These are phyloP conservation scores for Botrytis galanthina DNA, from an alignment of 2,329 filamentous ascomycete species.

Conservation along the genomic window DNA sequence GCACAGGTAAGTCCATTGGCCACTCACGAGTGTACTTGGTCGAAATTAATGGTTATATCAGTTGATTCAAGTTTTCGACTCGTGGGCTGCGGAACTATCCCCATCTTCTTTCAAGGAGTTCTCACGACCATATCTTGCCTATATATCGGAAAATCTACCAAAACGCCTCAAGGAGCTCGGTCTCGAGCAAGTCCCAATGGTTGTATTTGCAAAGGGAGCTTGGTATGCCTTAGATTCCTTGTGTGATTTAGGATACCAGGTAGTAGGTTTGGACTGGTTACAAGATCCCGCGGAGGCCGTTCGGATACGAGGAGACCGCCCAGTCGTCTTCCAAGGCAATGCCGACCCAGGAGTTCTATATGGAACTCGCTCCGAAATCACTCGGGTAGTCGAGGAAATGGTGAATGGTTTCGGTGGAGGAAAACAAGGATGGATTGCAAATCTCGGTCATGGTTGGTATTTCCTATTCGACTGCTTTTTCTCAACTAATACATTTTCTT, in stretches of 20 bases:
- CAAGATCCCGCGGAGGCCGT: constrained; percentile 84
- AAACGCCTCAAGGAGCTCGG: constrained; percentile 69
- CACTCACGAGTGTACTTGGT: not conserved
- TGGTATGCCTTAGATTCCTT: constrained; percentile 91
- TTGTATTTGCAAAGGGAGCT: constrained; percentile 95
- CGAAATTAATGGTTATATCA: constrained; percentile 37
- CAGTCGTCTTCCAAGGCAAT: constrained; percentile 84
- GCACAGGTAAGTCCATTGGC: constrained; percentile 62
- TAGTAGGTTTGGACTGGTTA: constrained; percentile 93
- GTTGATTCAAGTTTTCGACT: constrained; percentile 96
- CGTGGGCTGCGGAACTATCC: constrained; percentile 92
- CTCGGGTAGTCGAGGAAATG: constrained; percentile 78
- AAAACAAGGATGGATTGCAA: constrained; percentile 94
- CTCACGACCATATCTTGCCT: constrained; percentile 78
- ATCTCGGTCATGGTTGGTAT: constrained; percentile 85
- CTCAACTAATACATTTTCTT: constrained; percentile 25
- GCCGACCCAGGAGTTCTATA: constrained; percentile 93
- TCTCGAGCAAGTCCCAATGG: constrained; percentile 85
- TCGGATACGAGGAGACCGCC: constrained; percentile 71
- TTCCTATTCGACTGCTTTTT: constrained; percentile 10
- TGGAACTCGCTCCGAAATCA: constrained; percentile 78
- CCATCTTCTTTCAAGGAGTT: constrained; percentile 81
- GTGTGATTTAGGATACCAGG: constrained; percentile 86
- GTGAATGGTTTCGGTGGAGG: constrained; percentile 76
- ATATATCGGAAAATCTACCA: constrained; percentile 81